Base-by-base conservation (phyloP, 2,329 filamentous ascomycete species). In the Akanthomyces uredinophilus region DNA sequence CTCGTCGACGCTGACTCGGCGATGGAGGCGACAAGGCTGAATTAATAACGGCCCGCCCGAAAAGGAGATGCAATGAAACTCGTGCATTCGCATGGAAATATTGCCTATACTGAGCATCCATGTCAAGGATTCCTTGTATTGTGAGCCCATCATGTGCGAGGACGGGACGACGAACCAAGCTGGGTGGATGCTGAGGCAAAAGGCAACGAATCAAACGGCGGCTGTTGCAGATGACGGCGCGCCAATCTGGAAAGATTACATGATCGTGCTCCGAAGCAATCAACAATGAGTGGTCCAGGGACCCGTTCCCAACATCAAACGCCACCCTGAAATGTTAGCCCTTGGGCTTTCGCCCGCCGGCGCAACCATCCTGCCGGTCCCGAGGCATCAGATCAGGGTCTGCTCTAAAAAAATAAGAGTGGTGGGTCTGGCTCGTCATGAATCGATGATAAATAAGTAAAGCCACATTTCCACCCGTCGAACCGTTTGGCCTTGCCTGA, bases 321-420 rank as follows among this genome's bases (percentile, higher is more conserved):
- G 24, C 16, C 18, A 20, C 53, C 27, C 41, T 32, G 27, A 14
- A 24, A 37, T 27, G 24, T 22, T 11, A 6, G 20, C 52, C 50
- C 20, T 11, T n/a, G n/a, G n/a, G 5, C 3, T 32, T 44, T 55
- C 13, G 18, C 52, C 52, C 52, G 52, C 52, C 52, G 52, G 52
- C 52, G 43, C 20, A 55, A 55, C 24, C 52, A 55, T 55, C 52
- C 52, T 22, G 52, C 52, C 52, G 52, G 52, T 43, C 51, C 52
- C 52, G 52, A 55, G 52, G 52, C 52, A 55, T 22, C 39, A 10
- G 11, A 3, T 55, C n/a, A n/a, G n/a, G n/a, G n/a, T 39, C 5
- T 14, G 18, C 14, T 35, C 32, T 35, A 35, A 35, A 35, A 35
- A 35, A 35, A 20, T 13, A 10, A 35, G 32, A 8, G 52, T 22